These are phyloP conservation scores for Trichosporon sp. DNA, from an alignment of 1,284 basidiomycete species.

Conservation along the genomic window DNA sequence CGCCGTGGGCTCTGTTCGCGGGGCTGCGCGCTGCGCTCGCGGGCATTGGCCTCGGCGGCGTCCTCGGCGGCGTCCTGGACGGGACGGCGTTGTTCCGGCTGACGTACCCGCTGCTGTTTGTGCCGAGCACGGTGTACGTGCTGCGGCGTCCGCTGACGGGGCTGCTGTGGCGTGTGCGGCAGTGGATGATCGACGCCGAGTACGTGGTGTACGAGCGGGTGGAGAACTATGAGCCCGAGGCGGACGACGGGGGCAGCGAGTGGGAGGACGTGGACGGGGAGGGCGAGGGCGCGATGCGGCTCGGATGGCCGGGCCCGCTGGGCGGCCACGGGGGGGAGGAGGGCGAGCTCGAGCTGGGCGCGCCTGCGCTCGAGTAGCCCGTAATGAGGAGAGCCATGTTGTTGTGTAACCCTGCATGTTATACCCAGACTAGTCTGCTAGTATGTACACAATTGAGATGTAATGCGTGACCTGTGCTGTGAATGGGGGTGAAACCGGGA, in stretches of 20 bases:
- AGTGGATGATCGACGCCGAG: constrained; percentile 45
- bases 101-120: constrained; percentile 20
- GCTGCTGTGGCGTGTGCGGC: constrained; percentile 18
- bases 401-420: constrained; percentile 5
- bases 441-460: constrained; percentile 1
- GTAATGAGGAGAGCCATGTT: not conserved
- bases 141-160: not conserved
- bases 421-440: not conserved
- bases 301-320: not conserved
- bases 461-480: not conserved
- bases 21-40: constrained; percentile 2
- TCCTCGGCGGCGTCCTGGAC: constrained; percentile 7
- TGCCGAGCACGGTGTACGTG: not conserved
- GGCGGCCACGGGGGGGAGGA: not conserved
- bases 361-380: not conserved
- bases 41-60: constrained; percentile 7
- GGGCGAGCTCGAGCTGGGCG: not conserved
- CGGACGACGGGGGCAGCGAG: constrained; percentile 5
- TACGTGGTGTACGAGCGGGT: constrained; percentile 45
- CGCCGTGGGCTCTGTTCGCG: constrained; percentile 19
- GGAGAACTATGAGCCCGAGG: constrained; percentile 39
- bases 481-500: not conserved
- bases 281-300: not conserved
- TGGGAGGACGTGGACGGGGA: not conserved
- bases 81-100: constrained; percentile 19